Evolutionary conservation across 2,329 filamentous ascomycete species (phyloP), one percentile per base, ranked within the genome.

Genomic region (Colletotrichum phormii): DNA sequence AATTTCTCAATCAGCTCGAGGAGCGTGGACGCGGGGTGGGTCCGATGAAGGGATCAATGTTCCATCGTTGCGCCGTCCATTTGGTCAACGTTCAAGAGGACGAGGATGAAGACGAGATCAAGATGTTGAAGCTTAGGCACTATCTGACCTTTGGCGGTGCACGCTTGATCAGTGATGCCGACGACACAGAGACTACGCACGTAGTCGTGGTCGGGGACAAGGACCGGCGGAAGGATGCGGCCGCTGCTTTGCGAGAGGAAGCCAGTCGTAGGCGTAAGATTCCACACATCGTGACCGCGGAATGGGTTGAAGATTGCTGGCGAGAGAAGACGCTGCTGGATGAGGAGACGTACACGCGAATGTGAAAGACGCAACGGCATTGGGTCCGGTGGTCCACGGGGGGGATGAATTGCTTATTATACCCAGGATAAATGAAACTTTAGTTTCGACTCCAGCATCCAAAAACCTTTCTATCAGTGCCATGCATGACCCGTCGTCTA

Each of bases 301-400:
- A 86, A 15, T 99, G 97, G 97, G 83, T 98, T 0, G 88, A 92
- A 63, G 91, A 93, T 64, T 94, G 94, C 77, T 98, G 95, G 95
- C 86, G 86, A 71, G 94, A 96, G 80, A 88, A 86, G 75, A 97
- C 95, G 0, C 78, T 93, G 73, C 80, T 98, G 59, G 94, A 97
- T 75, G 96, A 98, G 83, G 94, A 96, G 77, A 82, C 84, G 53
- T 91, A 88, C 77, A 79, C 77, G 8, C 74, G 75, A 4, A 75
- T 82, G 5, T 79, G 59, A 75, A 78, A 42, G 62, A 65, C 55
- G 51, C 49, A 22, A 54, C 58, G 24, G 2, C 15, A 12, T 11
- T 42, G 35, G 15, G 3, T 11, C 12, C 31, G 11, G n/a, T 9
- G 62, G 18, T 9, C 4, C 26, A 5, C 26, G 26, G 26, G 26